These are phyloP conservation scores for Blastobotrys illinoisensis DNA, from an alignment of 1,139 yeast genomes.

Conservation along the genomic window DNA sequence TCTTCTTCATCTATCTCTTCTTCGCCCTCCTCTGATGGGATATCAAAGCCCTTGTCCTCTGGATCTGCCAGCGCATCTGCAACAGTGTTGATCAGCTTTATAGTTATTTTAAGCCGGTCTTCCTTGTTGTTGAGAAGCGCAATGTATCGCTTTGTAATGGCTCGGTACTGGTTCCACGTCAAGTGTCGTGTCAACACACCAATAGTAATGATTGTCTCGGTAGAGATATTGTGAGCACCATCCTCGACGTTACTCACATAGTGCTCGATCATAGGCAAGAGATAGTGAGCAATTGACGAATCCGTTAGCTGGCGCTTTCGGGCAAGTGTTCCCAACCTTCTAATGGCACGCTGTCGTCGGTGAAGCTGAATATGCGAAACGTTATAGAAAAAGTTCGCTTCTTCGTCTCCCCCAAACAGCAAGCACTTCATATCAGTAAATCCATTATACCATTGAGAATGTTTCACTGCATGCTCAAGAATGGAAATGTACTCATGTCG, in stretches of 20 bases:
- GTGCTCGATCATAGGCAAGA: conserved; percentile 80
- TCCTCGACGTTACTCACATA: conserved; percentile 50
- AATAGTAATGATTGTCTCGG: conserved; percentile 64
- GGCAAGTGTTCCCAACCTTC: conserved; percentile 47
- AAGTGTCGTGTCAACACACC: conserved; percentile 54
- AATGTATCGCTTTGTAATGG: conserved; percentile 66
- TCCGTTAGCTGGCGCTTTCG: conserved; percentile 40
- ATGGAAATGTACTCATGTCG: conserved; percentile 67
- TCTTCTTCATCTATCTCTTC: conserved; percentile 11
- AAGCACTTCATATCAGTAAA: conserved; percentile 65
- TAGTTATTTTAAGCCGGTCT: conserved; percentile 53
- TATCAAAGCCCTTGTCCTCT: conserved; percentile 3
- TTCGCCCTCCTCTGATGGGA: conserved; percentile 10
- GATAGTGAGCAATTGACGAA: conserved; percentile 65
- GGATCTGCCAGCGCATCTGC: conserved; percentile 45
- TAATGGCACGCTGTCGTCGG: conserved; percentile 78
- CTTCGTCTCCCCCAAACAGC: conserved; percentile 65
- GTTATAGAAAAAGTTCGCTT: conserved; percentile 77
- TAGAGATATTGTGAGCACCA: conserved; percentile 63
- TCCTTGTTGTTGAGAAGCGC: conserved; percentile 48
- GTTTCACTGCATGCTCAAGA: conserved; percentile 54
- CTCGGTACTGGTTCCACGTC: conserved; percentile 77
- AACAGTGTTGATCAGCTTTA: conserved; percentile 58
- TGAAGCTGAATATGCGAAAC: conserved; percentile 79
- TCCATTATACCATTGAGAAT: conserved; percentile 46